phyloP scores from a whole-genome alignment of 805 yeast genomes.

The Saccharomycopsis sp. region DNA sequence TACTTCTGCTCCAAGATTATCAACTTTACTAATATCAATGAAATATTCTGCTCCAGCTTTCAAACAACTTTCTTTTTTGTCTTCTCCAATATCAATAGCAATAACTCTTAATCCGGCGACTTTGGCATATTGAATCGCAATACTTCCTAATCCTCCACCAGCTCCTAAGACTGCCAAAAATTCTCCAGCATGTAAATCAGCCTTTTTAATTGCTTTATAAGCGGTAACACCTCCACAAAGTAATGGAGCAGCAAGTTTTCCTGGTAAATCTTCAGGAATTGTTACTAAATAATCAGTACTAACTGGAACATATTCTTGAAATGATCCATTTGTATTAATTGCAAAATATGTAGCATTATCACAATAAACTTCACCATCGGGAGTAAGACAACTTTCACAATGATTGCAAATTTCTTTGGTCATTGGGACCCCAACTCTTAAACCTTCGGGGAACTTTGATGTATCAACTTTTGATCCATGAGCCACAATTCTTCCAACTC shows the following conservation, averaged over 20 bases:
- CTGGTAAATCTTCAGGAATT: constrained; percentile 34
- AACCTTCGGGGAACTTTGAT: too few species aligned
- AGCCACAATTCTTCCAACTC: too few species aligned
- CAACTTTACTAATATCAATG: constrained; percentile 45
- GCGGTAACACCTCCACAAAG: constrained; percentile 62
- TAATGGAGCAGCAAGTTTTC: constrained; percentile 39
- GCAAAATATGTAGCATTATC: constrained; percentile 60
- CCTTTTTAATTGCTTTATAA: constrained; percentile 56
- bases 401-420: too few species aligned
- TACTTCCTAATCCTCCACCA: too few species aligned
- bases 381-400: too few species aligned
- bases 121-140: too few species aligned
- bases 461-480: too few species aligned
- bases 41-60: constrained; percentile 54
- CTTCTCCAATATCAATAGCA: too few species aligned
- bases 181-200: constrained; percentile 49
- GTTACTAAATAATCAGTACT: constrained; percentile 54
- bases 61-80: constrained; percentile 43
- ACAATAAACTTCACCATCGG: constrained; percentile 41
- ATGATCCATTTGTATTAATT: constrained; percentile 67
- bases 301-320: too few species aligned
- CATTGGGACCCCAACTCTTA: too few species aligned
- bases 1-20: constrained; percentile 36
- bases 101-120: too few species aligned
- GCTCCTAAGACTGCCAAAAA: constrained; percentile 64